Evolutionary conservation across 257 asterid species (phyloP).

Genomic region (Buddleja alternifolia): DNA sequence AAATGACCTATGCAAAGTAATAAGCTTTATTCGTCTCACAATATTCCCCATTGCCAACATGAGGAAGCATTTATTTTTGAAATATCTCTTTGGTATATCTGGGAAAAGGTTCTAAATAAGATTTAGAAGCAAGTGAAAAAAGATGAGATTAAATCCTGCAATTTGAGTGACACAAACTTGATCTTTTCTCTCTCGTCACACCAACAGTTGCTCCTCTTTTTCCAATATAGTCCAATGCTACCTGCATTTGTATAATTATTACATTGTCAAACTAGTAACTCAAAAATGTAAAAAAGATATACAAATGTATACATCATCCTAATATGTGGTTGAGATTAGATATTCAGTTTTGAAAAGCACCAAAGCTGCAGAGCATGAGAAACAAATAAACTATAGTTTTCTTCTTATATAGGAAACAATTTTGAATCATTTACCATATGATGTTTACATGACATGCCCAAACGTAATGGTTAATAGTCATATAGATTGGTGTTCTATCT

Average conservation of each 20-base stretch:
- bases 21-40: conserved; percentile 98
- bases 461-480: background rate
- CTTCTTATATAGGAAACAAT: background rate
- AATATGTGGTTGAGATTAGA: background rate
- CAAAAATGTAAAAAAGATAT: background rate
- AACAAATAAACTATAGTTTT: background rate
- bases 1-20: conserved; percentile 74
- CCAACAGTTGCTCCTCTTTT: conserved; percentile 99
- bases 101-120: conserved; percentile 28
- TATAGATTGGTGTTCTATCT: background rate
- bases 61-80: conserved; percentile 99
- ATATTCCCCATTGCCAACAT: conserved; percentile 89
- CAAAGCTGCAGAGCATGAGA: background rate
- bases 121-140: conserved; percentile 20
- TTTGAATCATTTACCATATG: conserved; percentile 4
- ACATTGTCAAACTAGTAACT: background rate
- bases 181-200: conserved; percentile 94
- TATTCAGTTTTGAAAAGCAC: background rate
- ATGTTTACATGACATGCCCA: background rate
- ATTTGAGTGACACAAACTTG: conserved; percentile 57
- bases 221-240: conserved; percentile 96
- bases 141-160: conserved; percentile 1
- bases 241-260: conserved; percentile 51
- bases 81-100: conserved; percentile 97
- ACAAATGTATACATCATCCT: background rate